Conservation (phyloP, 805 yeast genomes). For the Starmerella geochares region DNA sequence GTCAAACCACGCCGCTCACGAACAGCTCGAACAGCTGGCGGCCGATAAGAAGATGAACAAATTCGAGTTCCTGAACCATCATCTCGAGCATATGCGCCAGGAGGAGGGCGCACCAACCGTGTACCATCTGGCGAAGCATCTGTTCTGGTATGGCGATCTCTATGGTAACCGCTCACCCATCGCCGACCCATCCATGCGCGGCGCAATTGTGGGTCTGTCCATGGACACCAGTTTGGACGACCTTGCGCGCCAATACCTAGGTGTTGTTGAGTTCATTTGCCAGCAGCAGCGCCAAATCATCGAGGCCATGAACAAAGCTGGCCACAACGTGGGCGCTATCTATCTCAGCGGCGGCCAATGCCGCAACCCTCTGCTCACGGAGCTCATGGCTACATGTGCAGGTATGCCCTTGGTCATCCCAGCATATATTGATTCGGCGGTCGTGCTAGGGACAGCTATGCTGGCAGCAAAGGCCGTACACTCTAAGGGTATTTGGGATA, state of each 20-base stretch:
- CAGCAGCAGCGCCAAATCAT: slow-evolving; percentile 95
- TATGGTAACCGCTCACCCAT: slow-evolving; percentile 97
- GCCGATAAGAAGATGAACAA: slow-evolving; percentile 53
- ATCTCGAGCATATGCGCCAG: slow-evolving; percentile 54
- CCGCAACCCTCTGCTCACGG: slow-evolving; percentile 78
- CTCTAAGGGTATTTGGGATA: slow-evolving; percentile 54
- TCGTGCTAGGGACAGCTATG: slow-evolving; percentile 90
- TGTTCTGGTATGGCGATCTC: slow-evolving; percentile 90
- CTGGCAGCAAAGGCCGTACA: slow-evolving; percentile 90
- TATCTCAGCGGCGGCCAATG: slow-evolving; percentile 97
- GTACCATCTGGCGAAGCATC: slow-evolving; percentile 67
- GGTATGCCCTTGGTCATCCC: slow-evolving; percentile 89
- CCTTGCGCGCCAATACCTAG: slow-evolving; percentile 75
- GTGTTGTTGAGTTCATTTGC: slow-evolving; percentile 94
- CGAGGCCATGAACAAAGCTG: slow-evolving; percentile 68
- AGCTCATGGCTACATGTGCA: slow-evolving; percentile 84
- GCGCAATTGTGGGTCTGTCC: slow-evolving; percentile 81
- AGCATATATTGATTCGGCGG: slow-evolving; percentile 91
- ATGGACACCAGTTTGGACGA: slow-evolving; percentile 83
- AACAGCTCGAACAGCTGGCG: slow-evolving; percentile 57
- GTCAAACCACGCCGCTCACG: slow-evolving; percentile 78
- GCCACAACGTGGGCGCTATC: slow-evolving; percentile 64
- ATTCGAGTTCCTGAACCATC: slow-evolving; percentile 73
- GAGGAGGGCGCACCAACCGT: slow-evolving; percentile 57
- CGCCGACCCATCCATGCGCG: slow-evolving; percentile 89